These are phyloP conservation scores for Phytopythium mirpurense DNA, from an alignment of 352 stramenopile genomes.

Conservation along the genomic window DNA sequence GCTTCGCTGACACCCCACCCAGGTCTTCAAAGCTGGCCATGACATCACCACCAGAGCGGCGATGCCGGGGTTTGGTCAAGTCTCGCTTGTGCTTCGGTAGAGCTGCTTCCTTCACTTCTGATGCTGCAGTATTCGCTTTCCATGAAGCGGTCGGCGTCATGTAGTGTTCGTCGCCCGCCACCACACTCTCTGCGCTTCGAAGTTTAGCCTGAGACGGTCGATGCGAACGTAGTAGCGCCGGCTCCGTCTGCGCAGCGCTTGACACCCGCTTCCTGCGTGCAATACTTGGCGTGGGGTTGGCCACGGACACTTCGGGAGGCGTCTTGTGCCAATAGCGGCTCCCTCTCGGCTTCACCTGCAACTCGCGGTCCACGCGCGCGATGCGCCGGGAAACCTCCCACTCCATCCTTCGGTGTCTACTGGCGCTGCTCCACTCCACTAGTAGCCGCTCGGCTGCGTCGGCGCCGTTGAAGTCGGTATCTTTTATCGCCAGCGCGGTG, in stretches of 20 bases:
- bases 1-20: not conserved
- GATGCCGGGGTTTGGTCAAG: not conserved
- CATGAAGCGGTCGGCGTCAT: slow-evolving; percentile 2
- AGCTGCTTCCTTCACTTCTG: not conserved
- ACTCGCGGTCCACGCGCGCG: slow-evolving; percentile 56
- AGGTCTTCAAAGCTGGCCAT: not conserved
- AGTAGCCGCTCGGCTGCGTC: not conserved
- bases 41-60: not conserved
- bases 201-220: not conserved
- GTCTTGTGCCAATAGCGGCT: slow-evolving; percentile 57
- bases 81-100: not conserved
- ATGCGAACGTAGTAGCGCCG: too few species aligned
- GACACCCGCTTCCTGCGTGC: not conserved
- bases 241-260: slow-evolving; percentile 3
- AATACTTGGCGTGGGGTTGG: not conserved
- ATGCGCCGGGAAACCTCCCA: slow-evolving; percentile 73
- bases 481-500: not conserved
- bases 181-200: not conserved
- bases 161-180: not conserved
- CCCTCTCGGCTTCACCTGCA: slow-evolving; percentile 34
- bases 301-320: not conserved
- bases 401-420: slow-evolving; percentile 29
- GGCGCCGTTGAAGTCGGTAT: too few species aligned
- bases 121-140: not conserved
- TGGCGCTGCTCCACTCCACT: slow-evolving; percentile 8